Conservation (phyloP, 306 rosid genomes). For the Parietaria judaica region DNA sequence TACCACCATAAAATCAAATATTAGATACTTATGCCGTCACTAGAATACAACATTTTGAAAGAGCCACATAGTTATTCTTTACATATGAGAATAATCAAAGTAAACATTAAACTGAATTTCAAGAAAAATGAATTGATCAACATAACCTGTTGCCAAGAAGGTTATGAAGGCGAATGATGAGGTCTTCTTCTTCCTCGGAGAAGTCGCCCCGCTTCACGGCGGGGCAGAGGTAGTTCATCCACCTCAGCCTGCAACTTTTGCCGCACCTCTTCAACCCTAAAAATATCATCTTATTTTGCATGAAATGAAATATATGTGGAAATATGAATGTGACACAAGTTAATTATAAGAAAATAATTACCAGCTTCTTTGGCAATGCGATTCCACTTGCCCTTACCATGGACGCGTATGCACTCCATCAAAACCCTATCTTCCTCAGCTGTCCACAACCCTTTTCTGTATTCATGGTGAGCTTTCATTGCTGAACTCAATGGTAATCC, state of each 20-base stretch:
- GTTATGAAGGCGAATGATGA: conserved; percentile 53
- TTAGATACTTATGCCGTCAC: too few species aligned
- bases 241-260: conserved; percentile 57
- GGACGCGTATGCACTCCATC: conserved; percentile 27
- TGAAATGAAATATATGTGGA: too few species aligned
- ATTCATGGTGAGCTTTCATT: conserved; percentile 27
- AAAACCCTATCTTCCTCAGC: conserved; percentile 43
- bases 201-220: conserved; percentile 44
- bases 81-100: too few species aligned
- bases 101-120: too few species aligned
- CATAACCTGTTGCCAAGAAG: conserved; percentile 49
- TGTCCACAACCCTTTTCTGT: conserved; percentile 49
- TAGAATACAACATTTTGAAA: too few species aligned
- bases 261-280: conserved; percentile 54
- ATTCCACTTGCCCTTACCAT: conserved; percentile 61
- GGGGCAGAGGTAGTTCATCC: conserved; percentile 58
- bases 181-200: conserved; percentile 53
- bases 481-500: not conserved
- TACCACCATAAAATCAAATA: too few species aligned
- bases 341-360: not conserved
- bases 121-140: not conserved
- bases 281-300: not conserved
- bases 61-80: too few species aligned
- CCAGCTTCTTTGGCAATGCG: conserved; percentile 42
- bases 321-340: too few species aligned